Base-by-base conservation (phyloP, 2,329 filamentous ascomycete species). In the Colletotrichum somersetense region DNA sequence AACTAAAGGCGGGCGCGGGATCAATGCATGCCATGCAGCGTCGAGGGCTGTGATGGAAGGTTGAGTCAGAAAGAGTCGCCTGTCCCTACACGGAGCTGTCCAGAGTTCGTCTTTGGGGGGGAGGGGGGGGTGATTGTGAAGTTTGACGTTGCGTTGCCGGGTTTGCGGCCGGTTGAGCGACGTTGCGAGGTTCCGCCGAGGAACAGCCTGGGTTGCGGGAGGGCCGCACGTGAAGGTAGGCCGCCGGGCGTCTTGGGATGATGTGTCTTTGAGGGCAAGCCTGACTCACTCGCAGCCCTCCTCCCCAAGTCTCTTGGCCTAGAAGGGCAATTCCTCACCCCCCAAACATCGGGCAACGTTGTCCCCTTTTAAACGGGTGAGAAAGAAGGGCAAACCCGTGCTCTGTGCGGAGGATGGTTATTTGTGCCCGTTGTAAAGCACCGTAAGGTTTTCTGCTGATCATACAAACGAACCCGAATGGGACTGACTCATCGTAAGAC, bases 1-100 rank as follows among this genome's bases (percentile, higher is more conserved):
- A 40, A 48, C 33, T 46, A 50, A 44, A 65, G 42, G 38, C 11
- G 30, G 38, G 52, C 61, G 53, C 35, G 69, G 57, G 69, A 72
- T 72, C 69, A 72, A 72, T 72, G 66, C 59, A 61, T 67, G 53
- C 62, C 64, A 68, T 70, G 70, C 70, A 70, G 10, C 40, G 53
- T 16, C 55, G 59, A 69, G 64, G 44, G 55, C n/a, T 72, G 33
- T 65, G 18, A 42, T 20, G 62, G 56, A 55, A 55, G 56, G 66
- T 48, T 65, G 40, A 53, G 40, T 38, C 33, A 61, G 35, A 50
- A 23, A 35, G 35, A 40, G 30, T 50, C 26, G 33, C 48, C 30
- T 11, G 40, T 42, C 61, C 66, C 53, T 59, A 59, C 59, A 40
- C 63, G 26, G 42, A 61, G 46, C 58, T 23, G 16, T 69, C 53